A percentile compares a stretch with the other conserved stretches of the same genome.
These are phyloP conservation scores for Suillus subalutaceus DNA, from an alignment of 768 basidiomycete species.

Conservation along the genomic window DNA sequence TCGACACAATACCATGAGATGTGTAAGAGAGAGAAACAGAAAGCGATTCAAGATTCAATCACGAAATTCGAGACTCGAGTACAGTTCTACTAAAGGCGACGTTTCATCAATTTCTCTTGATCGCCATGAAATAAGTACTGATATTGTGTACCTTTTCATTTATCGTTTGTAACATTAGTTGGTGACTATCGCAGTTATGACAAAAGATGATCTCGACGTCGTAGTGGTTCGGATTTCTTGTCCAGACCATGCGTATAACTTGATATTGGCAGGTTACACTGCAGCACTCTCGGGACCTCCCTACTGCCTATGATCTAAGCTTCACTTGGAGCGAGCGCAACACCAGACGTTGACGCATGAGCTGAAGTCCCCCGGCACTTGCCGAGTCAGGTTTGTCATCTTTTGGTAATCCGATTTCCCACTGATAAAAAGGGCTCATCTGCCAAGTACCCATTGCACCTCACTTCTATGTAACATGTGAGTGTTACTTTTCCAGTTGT, in stretches of 20 bases:
- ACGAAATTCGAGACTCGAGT: neutral
- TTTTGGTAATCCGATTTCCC: neutral
- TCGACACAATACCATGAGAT: constrained; percentile 26
- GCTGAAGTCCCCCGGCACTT: neutral
- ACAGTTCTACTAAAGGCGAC: neutral
- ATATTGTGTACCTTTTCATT: neutral
- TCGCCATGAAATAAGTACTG: neutral
- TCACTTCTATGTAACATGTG: neutral
- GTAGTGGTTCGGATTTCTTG: neutral
- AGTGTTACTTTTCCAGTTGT: neutral
- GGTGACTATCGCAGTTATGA: neutral
- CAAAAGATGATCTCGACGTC: neutral
- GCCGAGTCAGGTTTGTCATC: neutral
- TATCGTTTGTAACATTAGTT: neutral
- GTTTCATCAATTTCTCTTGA: neutral
- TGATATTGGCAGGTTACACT: neutral
- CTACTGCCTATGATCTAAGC: neutral
- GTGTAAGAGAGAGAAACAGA: constrained; percentile 20
- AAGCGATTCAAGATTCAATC: constrained; percentile 11
- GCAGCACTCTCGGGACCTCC: too few species aligned
- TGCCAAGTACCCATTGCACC: neutral
- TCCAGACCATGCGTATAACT: neutral
- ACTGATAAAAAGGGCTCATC: neutral
- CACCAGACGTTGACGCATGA: neutral
- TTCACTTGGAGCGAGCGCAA: neutral